A percentile compares a stretch with the other conserved stretches of the same genome.
phyloP scores from a whole-genome alignment of 306 rosid species.

The Macrotyloma uniflorum region DNA sequence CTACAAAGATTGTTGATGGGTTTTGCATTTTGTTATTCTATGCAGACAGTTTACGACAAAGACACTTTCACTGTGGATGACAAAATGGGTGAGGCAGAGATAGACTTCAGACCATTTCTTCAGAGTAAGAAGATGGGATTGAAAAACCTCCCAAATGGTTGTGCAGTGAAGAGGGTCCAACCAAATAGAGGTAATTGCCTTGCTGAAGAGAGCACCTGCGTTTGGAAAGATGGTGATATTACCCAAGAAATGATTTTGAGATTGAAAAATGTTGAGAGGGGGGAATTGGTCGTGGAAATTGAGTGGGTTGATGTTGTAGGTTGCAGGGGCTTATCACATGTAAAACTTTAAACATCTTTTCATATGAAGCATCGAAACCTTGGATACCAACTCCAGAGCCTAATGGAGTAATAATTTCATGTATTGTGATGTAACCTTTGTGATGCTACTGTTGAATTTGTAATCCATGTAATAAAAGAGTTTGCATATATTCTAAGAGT shows the following conservation, averaged over 20 bases:
- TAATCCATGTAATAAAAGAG: background rate
- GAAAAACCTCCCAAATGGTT: slow-evolving; percentile 64
- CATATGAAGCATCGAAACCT: background rate
- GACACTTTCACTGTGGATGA: slow-evolving; percentile 76
- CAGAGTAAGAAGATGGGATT: slow-evolving; percentile 53
- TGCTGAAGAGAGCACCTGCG: slow-evolving; percentile 68
- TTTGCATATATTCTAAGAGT: too few relatives aligned
- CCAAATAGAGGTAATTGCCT: slow-evolving; percentile 62
- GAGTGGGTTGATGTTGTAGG: slow-evolving; percentile 68
- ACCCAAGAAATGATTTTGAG: slow-evolving; percentile 72
- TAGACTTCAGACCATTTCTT: slow-evolving; percentile 72
- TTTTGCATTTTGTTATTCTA: background rate
- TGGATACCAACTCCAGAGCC: background rate
- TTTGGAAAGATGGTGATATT: slow-evolving; percentile 62
- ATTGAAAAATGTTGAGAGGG: slow-evolving; percentile 76
- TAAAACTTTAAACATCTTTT: slow-evolving; percentile 1
- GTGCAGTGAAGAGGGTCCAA: slow-evolving; percentile 60
- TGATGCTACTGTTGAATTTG: background rate
- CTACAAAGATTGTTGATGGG: too few relatives aligned
- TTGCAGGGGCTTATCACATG: slow-evolving; percentile 41
- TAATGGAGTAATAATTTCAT: background rate
- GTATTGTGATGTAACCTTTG: background rate
- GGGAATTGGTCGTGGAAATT: slow-evolving; percentile 63
- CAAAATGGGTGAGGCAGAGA: slow-evolving; percentile 80
- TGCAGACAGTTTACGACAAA: slow-evolving; percentile 71